These are phyloP conservation scores for Backusella circina DNA, from an alignment of 192 early-diverging fungal species.

Conservation along the genomic window DNA sequence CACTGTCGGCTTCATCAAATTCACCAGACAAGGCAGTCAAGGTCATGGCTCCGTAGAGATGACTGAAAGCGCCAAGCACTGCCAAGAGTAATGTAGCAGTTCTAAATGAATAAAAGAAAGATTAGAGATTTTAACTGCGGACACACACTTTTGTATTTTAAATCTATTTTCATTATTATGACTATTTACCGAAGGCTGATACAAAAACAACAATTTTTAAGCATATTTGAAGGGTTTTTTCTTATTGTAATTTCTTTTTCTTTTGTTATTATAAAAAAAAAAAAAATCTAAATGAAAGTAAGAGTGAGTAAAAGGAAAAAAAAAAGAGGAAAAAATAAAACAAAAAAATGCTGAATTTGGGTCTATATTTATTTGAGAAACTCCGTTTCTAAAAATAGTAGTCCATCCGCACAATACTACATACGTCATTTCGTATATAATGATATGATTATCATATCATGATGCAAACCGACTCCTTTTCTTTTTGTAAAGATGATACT, in stretches of 20 bases:
- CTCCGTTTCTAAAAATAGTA: no score
- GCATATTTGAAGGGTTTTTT: slow-evolving; percentile 12
- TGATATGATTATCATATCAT: no score
- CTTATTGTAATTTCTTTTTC: not conserved
- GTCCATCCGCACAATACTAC: no score
- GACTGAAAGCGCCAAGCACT: slow-evolving; percentile 20
- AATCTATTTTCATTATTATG: not conserved
- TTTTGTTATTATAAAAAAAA: no score
- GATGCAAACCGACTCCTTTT: no score
- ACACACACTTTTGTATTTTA: not conserved
- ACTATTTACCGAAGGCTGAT: slow-evolving; percentile 26
- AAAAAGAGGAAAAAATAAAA: not conserved
- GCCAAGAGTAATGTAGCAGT: slow-evolving; percentile 29
- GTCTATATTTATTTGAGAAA: not conserved
- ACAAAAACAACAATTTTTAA: slow-evolving; percentile 31
- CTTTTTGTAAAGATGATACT: no score
- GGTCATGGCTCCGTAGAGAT: slow-evolving; percentile 23
- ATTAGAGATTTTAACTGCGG: not conserved
- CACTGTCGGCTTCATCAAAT: slow-evolving; percentile 16
- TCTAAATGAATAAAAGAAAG: not conserved
- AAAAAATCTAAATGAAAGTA: slow-evolving; percentile 12
- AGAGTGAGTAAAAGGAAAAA: not conserved
- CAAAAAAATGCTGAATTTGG: not conserved
- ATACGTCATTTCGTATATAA: no score
- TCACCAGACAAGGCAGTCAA: slow-evolving; percentile 14